These are phyloP conservation scores for Aspergillus nanangensis DNA, from an alignment of 495 filamentous ascomycete genomes.

Conservation along the genomic window DNA sequence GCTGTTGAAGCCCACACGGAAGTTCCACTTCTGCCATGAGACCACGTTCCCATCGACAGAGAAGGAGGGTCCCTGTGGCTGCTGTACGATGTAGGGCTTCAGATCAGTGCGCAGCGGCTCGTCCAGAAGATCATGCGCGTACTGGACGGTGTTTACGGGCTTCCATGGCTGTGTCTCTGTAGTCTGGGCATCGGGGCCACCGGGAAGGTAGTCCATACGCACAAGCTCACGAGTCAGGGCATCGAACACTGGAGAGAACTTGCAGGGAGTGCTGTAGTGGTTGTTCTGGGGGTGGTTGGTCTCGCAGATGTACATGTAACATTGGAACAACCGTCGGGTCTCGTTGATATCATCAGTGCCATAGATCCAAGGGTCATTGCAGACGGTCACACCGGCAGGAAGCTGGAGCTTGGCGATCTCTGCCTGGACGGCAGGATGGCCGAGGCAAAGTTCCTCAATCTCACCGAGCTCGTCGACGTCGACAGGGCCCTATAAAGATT, in stretches of 20 bases:
- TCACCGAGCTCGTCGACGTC: constrained; percentile 40
- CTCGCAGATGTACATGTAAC: constrained; percentile 40
- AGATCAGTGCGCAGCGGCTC: constrained; percentile 50
- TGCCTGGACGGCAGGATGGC: constrained; percentile 35
- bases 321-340: constrained; percentile 36
- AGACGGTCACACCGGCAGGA: constrained; percentile 33
- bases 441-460: constrained; percentile 35
- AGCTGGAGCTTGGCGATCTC: constrained; percentile 42
- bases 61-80: constrained; percentile 77
- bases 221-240: constrained; percentile 58
- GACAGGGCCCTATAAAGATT: constrained; percentile 22
- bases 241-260: constrained; percentile 74
- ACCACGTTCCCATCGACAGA: constrained; percentile 31
- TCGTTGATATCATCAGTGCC: constrained; percentile 35
- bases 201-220: constrained; percentile 46
- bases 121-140: constrained; percentile 38
- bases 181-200: constrained; percentile 23
- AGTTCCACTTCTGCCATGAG: constrained; percentile 66
- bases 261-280: constrained; percentile 74
- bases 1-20: constrained; percentile 62
- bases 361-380: constrained; percentile 45
- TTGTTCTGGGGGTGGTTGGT: constrained; percentile 48
- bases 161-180: constrained; percentile 38
- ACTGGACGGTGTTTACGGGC: constrained; percentile 51
- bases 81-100: constrained; percentile 72